Evolutionary conservation across 306 rosid species (phyloP), one percentile per base, ranked within the genome.

Genomic region (Quercus robur): DNA sequence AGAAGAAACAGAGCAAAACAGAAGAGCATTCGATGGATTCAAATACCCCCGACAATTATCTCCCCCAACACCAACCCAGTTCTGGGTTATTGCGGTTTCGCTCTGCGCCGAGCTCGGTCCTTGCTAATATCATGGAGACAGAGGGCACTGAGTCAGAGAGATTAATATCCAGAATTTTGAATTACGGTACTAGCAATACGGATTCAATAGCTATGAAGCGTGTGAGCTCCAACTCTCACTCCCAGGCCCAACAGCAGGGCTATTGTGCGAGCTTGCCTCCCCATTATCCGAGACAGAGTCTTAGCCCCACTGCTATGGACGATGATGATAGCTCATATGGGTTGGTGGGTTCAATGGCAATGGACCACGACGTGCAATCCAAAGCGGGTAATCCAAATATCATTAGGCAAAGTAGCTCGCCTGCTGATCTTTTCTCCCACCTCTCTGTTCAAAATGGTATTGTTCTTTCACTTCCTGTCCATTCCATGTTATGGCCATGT

Each of bases 211-310:
- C 52, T 17, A 30, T 72, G 79, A 88, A 77, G 70, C 78, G 59
- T 1, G 82, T 81, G 91, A 89, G 71, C 71, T 80, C 92, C 1
- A 84, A 49, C 17, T 49, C 17, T 13, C 54, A 49, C 4, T 3
- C 54, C 54, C 54, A 41, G 46, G 46, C 46, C 11, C 46, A 8
- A 7, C 46, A 79, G 73, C 83, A 82, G 35, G 86, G 87, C 14
- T 90, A 75, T 80, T 72, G 78, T 70, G 85, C 84, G 11, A 46
- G 54, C 20, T 79, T 91, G 23, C 99, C 99, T 8, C 99, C 97
- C 73, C 91, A 94, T 76, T 94, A 94, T 82, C 99, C 95, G 21
- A 87, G 94, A 41, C 92, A 86, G 21, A 87, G 94, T 33, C 92
- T 85, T 28, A 81, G 73, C 85, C 82, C 91, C 57, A 55, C 82